phyloP scores from a whole-genome alignment of 257 asterid species.

The Nicotiana knightiana region DNA sequence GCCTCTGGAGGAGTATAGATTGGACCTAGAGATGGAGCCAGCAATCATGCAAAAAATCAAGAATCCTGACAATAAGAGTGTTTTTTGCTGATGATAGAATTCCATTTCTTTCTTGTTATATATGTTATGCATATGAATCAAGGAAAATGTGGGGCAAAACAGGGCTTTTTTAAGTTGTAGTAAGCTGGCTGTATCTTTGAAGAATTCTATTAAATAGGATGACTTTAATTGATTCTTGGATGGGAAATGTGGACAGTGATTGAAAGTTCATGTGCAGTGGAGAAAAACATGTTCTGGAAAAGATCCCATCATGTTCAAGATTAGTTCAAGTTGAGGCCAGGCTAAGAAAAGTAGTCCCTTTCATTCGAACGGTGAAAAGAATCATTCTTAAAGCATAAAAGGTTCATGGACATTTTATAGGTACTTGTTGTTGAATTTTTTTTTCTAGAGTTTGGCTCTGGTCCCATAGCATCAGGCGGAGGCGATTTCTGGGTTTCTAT shows the following conservation, averaged over 20 bases:
- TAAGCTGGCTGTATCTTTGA: constrained; percentile 52
- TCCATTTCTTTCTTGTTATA: background rate
- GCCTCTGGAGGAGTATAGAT: constrained; percentile 58
- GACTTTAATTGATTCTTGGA: background rate
- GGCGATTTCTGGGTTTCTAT: background rate
- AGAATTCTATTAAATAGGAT: background rate
- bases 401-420: background rate
- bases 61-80: constrained; percentile 13
- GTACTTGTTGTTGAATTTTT: background rate
- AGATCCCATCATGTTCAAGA: background rate
- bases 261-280: background rate
- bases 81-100: constrained; percentile 7
- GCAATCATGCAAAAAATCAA: constrained; percentile 12
- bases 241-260: background rate
- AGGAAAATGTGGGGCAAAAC: background rate
- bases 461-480: background rate
- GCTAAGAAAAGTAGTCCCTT: background rate
- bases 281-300: background rate
- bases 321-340: background rate
- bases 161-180: constrained; percentile 48
- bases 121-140: background rate
- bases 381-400: background rate
- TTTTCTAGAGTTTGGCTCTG: background rate
- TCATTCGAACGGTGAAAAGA: background rate
- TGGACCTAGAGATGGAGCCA: constrained; percentile 41